Conservation (phyloP, 192 early-diverging fungal species). For the Linnemannia exigua region DNA sequence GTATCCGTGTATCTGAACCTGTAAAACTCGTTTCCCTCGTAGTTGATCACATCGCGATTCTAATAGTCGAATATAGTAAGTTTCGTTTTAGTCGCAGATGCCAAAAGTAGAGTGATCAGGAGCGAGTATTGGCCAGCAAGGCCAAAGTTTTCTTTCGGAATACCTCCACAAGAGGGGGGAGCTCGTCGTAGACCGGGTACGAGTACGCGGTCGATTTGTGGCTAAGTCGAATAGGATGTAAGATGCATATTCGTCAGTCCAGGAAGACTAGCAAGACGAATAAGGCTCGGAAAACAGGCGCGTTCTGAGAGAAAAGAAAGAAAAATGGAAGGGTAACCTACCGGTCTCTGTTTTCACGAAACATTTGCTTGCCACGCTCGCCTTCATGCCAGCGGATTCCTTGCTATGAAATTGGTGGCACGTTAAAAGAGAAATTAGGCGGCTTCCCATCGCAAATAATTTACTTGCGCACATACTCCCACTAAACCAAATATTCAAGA, state of each 20-base stretch:
- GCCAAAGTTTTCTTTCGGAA: neutral
- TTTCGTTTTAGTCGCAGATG: neutral
- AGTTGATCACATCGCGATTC: constrained; percentile 35
- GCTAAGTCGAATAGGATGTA: neutral
- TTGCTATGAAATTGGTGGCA: constrained; percentile 35
- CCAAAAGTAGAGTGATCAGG: neutral
- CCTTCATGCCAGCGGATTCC: constrained; percentile 42
- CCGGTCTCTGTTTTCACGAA: constrained; percentile 19
- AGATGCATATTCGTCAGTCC: neutral
- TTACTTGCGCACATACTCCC: neutral
- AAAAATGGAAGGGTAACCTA: neutral
- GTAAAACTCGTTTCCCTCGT: constrained; percentile 31
- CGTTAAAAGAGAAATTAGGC: no score
- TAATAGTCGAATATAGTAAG: neutral
- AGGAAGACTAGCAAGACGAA: no score
- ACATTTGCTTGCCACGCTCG: constrained; percentile 11
- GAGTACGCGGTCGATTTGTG: neutral
- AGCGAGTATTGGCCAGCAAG: no score
- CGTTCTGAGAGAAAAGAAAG: neutral
- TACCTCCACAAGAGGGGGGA: constrained; percentile 14
- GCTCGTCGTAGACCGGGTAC: constrained; percentile 1
- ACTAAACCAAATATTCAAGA: neutral
- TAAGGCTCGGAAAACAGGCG: neutral
- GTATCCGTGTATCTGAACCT: constrained; percentile 52
- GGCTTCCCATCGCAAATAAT: no score